Conservation (phyloP, 1,139 yeast species). For the Sugiyamaella japonica region DNA sequence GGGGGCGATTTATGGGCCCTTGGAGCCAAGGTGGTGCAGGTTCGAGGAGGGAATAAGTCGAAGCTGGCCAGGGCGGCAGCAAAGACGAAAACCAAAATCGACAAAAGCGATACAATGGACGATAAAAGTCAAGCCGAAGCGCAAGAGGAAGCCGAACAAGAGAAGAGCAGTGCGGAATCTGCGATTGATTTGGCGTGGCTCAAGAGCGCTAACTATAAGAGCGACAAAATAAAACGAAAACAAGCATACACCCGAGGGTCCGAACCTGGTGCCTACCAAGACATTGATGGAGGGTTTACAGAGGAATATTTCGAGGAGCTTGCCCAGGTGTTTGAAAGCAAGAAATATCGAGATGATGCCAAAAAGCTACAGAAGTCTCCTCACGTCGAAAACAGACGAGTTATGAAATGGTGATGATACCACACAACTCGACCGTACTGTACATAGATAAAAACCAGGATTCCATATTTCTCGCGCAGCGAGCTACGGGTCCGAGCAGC, state of each 20-base stretch:
- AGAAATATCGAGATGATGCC: slow-evolving; percentile 14
- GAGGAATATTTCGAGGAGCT: slow-evolving; percentile 28
- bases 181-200: slow-evolving; percentile 16
- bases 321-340: slow-evolving; percentile 22
- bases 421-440: background rate
- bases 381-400: slow-evolving; percentile 18
- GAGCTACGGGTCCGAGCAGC: too few relatives aligned
- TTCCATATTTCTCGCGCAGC: background rate
- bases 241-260: slow-evolving; percentile 19
- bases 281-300: slow-evolving; percentile 22
- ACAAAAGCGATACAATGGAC: background rate
- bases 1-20: slow-evolving; percentile 92
- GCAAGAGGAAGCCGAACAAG: background rate
- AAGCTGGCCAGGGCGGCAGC: slow-evolving; percentile 23
- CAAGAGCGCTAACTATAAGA: background rate
- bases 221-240: slow-evolving; percentile 13
- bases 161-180: background rate
- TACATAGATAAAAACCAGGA: slow-evolving; percentile 9
- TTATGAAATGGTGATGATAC: slow-evolving; percentile 11
- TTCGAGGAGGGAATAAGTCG: slow-evolving; percentile 31
- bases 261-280: slow-evolving; percentile 21
- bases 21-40: slow-evolving; percentile 59
- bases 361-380: slow-evolving; percentile 10
- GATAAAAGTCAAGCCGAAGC: too few relatives aligned
- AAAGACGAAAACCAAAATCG: slow-evolving; percentile 10